A percentile compares a stretch with the other conserved stretches of the same genome.
These are phyloP conservation scores for Entamoeba dispar DNA, from an alignment of 208 protist genomes.

Conservation along the genomic window DNA sequence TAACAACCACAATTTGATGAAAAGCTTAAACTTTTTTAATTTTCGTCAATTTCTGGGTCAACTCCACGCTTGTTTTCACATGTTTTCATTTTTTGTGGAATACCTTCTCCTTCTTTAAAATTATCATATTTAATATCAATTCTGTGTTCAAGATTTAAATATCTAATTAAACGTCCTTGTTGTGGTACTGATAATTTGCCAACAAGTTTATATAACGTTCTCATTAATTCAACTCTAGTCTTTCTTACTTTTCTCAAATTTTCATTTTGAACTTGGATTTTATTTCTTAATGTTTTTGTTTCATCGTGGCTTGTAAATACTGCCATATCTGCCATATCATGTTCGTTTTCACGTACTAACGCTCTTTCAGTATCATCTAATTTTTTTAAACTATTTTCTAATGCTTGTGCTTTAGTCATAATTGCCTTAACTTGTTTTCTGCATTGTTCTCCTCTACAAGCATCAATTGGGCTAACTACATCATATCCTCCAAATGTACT, in stretches of 20 bases:
- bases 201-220: not conserved
- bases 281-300: not conserved
- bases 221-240: not conserved
- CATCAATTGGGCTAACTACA: not conserved
- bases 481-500: not conserved
- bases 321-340: not conserved
- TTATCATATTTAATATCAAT: not conserved
- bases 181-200: not conserved
- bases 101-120: not conserved
- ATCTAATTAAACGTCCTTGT: not conserved
- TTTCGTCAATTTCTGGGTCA: not conserved
- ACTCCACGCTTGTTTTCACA: not conserved
- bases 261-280: not conserved
- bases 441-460: not conserved
- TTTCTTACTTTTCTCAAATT: not conserved
- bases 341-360: not conserved
- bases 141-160: not conserved
- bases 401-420: not conserved
- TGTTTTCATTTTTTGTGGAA: not conserved
- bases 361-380: not conserved
- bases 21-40: no score
- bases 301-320: not conserved
- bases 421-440: not conserved
- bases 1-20: no score
- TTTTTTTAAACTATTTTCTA: not conserved